These are phyloP conservation scores for Teratosphaeria gauchensis DNA, from an alignment of 2,329 filamentous ascomycete species.

Conservation along the genomic window DNA sequence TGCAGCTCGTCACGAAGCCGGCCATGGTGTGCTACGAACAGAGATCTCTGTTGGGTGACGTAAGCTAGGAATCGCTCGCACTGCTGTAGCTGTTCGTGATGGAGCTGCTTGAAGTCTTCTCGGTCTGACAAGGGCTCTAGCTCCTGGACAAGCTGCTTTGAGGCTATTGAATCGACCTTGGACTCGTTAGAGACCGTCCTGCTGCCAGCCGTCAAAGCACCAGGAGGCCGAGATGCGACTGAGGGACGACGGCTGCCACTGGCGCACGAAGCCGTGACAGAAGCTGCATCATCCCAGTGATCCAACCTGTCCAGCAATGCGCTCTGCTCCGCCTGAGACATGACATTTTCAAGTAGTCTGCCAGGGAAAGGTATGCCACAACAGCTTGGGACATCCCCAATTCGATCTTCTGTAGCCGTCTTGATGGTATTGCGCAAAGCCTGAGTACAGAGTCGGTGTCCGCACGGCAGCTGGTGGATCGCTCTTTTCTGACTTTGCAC, in stretches of 20 bases:
- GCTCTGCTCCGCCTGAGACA: conserved; percentile 30
- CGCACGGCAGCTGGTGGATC: conserved; percentile 25
- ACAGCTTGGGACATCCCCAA: conserved; percentile 29
- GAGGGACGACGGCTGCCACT: conserved; percentile 4
- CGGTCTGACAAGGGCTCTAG: conserved; percentile 13
- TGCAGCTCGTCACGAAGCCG: conserved; percentile 9
- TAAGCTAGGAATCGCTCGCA: conserved; percentile 22
- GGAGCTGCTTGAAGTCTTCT: conserved; percentile 18
- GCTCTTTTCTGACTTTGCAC: conserved; percentile 16
- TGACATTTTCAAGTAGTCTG: conserved; percentile 28
- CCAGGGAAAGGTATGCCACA: conserved; percentile 33
- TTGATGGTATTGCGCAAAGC: conserved; percentile 27
- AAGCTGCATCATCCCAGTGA: conserved; percentile 22
- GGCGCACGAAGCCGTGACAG: conserved; percentile 1
- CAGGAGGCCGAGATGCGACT: conserved; percentile 5
- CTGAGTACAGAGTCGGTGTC: conserved; percentile 25
- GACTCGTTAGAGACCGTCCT: conserved; percentile 13
- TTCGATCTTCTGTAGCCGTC: conserved; percentile 22
- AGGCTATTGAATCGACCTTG: conserved; percentile 3
- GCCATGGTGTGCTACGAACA: conserved; percentile 13
- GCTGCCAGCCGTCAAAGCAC: conserved; percentile 4
- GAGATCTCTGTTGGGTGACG: conserved; percentile 13
- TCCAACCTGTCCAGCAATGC: conserved; percentile 23
- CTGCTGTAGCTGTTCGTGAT: conserved; percentile 19
- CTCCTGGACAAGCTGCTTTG: conserved; percentile 8